Percentiles rank a stretch among this genome's conserved stretches.
Conservation (phyloP, 345 rosid species). For the Kandelia obovata region DNA sequence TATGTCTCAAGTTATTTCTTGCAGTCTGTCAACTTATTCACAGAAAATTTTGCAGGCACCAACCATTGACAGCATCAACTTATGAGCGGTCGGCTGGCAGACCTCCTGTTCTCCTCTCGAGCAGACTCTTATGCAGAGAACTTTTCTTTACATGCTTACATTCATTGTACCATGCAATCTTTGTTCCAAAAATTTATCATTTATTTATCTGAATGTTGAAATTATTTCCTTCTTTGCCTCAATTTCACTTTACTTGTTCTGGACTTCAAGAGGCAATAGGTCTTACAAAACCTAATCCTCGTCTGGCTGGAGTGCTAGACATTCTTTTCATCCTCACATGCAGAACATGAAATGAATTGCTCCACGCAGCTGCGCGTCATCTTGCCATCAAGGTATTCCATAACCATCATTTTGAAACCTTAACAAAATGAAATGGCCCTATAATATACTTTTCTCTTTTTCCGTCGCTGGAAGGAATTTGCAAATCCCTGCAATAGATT, state of each 20-base stretch:
- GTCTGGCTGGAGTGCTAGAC: slow-evolving; percentile 86
- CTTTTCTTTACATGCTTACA: slow-evolving; percentile 93
- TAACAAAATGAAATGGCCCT: slow-evolving; percentile 6
- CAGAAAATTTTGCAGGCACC: slow-evolving; percentile 31
- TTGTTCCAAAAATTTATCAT: no score
- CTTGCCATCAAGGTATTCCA: slow-evolving; percentile 82
- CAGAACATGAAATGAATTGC: slow-evolving; percentile 99
- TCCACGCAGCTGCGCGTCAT: slow-evolving; percentile 95
- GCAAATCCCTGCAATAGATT: no score
- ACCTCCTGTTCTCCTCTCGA: slow-evolving; percentile 93
- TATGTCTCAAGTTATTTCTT: neutral
- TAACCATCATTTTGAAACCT: slow-evolving; percentile 6
- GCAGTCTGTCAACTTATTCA: neutral
- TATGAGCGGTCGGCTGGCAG: slow-evolving; percentile 94
- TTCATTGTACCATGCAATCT: slow-evolving; percentile 61
- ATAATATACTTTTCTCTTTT: no score
- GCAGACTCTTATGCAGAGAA: slow-evolving; percentile 85
- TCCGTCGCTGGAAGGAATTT: no score
- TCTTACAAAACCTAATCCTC: slow-evolving; percentile 86
- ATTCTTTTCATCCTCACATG: slow-evolving; percentile 86
- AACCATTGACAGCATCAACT: slow-evolving; percentile 92
- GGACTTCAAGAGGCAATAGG: slow-evolving; percentile 68
- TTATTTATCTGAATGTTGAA: neutral
- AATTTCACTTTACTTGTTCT: neutral
- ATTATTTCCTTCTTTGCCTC: neutral